Evolutionary conservation across 345 rosid species (phyloP).

Genomic region (Heritiera fomes): DNA sequence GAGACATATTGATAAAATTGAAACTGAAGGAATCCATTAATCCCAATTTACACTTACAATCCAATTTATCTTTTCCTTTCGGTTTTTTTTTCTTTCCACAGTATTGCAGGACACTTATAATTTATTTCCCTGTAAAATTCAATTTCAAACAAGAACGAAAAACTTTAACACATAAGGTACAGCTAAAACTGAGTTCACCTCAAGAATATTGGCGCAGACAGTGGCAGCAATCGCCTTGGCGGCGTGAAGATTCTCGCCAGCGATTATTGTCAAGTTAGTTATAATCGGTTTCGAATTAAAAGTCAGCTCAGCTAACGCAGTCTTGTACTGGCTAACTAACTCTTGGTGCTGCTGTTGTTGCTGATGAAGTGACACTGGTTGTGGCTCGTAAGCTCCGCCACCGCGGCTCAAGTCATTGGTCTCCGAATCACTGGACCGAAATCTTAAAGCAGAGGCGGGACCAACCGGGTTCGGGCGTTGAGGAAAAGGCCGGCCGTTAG

Average conservation of each 20-base stretch:
- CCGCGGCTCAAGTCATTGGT: conserved; percentile 51
- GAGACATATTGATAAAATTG: conserved; percentile 10
- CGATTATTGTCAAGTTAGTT: conserved; percentile 92
- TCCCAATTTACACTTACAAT: conserved; percentile 48
- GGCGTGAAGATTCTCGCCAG: conserved; percentile 86
- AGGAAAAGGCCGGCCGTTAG: conserved; percentile 30
- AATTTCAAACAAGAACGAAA: conserved; percentile 37
- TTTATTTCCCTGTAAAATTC: conserved; percentile 32
- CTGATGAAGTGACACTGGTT: conserved; percentile 38
- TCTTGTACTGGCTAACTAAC: conserved; percentile 85
- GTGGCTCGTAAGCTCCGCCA: conserved; percentile 82
- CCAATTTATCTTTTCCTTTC: not conserved
- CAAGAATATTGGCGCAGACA: conserved; percentile 83
- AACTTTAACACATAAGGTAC: conserved; percentile 25
- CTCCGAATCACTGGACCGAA: conserved; percentile 46
- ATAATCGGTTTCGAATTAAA: conserved; percentile 98
- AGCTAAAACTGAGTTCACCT: conserved; percentile 79
- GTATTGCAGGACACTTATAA: not conserved
- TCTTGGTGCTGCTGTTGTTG: conserved; percentile 69
- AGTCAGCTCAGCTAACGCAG: conserved; percentile 89
- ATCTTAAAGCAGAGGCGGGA: conserved; percentile 29
- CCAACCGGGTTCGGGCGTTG: conserved; percentile 41
- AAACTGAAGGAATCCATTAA: conserved; percentile 47
- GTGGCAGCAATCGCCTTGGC: conserved; percentile 80
- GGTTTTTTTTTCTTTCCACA: not conserved